phyloP scores from a whole-genome alignment of 306 rosid genomes.

The Cercis canadensis region DNA sequence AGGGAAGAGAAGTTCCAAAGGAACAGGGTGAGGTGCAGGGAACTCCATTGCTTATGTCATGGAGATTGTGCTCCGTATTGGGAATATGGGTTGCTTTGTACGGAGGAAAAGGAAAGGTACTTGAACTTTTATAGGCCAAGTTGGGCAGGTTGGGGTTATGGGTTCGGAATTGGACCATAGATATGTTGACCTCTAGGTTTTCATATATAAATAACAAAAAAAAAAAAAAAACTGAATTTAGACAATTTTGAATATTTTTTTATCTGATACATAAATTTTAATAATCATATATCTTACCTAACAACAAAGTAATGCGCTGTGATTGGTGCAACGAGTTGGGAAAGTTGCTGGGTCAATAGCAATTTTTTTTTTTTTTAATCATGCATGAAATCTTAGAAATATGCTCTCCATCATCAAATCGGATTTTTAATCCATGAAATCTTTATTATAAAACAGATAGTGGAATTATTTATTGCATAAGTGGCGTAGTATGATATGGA shows the following conservation, averaged over 20 bases:
- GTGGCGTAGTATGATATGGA: too few relatives aligned
- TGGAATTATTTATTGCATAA: too few relatives aligned
- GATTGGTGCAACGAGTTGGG: neutral
- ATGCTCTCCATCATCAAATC: too few relatives aligned
- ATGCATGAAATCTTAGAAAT: too few relatives aligned
- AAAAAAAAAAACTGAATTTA: too few relatives aligned
- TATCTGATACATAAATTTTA: neutral
- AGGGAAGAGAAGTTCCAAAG: constrained; percentile 53
- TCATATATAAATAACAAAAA: too few relatives aligned
- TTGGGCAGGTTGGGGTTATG: constrained; percentile 45
- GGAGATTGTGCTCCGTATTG: neutral
- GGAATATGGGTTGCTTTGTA: neutral
- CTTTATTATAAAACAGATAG: too few relatives aligned
- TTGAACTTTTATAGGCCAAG: constrained; percentile 32
- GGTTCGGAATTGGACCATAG: neutral
- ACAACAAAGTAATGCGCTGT: neutral
- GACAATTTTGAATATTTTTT: neutral
- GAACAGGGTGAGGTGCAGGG: constrained; percentile 36
- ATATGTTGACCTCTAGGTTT: too few relatives aligned
- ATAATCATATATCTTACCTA: neutral
- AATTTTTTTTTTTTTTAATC: too few relatives aligned
- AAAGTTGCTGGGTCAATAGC: neutral
- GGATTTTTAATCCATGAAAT: too few relatives aligned
- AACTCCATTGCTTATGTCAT: constrained; percentile 53
- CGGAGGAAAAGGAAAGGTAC: constrained; percentile 20